These are phyloP conservation scores for Senecio squalidus DNA, from an alignment of 140 eudicot genomes.

Conservation along the genomic window DNA sequence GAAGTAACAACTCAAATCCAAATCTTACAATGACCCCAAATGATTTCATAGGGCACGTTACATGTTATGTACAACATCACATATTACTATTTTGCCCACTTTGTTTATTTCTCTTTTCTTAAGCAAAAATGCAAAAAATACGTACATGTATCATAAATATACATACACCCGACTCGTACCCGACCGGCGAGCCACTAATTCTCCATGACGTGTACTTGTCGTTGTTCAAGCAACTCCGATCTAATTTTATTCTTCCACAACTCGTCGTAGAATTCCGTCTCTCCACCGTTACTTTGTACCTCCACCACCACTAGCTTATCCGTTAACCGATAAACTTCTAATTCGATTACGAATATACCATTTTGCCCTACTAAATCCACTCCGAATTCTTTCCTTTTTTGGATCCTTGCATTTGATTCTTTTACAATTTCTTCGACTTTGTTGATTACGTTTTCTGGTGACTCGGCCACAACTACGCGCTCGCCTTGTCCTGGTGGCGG, in stretches of 20 bases:
- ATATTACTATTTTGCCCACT: too few relatives aligned
- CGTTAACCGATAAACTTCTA: conserved; percentile 50
- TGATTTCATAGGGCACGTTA: conserved; percentile 23
- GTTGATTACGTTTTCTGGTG: conserved; percentile 40
- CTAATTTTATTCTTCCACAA: conserved; percentile 49
- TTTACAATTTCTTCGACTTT: conserved; percentile 40
- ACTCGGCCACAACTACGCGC: conserved; percentile 44
- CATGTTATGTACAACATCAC: conserved; percentile 37
- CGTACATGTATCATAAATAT: conserved; percentile 3
- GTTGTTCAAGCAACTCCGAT: conserved; percentile 32
- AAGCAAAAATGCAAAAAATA: background rate
- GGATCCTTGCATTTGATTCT: conserved; percentile 35
- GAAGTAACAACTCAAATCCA: conserved; percentile 27
- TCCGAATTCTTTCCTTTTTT: conserved; percentile 25
- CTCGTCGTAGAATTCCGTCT: conserved; percentile 25
- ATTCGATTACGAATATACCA: conserved; percentile 30
- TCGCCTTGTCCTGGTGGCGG: background rate
- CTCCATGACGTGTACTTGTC: conserved; percentile 12
- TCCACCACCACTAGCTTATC: conserved; percentile 54
- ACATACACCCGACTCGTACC: conserved; percentile 25
- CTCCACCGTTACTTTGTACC: conserved; percentile 17
- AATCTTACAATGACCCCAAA: conserved; percentile 22
- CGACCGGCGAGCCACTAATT: conserved; percentile 20
- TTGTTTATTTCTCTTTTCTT: background rate
- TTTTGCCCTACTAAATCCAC: conserved; percentile 48